These are phyloP conservation scores for Coelastrella sp. DNA, from an alignment of 139 green algal genomes.

Conservation along the genomic window DNA sequence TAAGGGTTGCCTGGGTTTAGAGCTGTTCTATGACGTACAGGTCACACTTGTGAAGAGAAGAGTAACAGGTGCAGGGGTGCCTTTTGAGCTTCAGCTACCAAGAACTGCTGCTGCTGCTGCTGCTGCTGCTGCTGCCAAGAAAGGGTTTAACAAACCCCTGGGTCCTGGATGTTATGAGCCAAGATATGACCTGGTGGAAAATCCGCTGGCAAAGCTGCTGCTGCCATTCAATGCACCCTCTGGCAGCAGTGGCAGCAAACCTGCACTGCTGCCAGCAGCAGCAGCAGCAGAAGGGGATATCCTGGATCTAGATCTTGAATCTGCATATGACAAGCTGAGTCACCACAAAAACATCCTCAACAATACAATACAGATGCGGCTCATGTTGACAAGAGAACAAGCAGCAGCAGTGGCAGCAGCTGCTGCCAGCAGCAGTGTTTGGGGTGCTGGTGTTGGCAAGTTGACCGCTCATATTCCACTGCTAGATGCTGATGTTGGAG, in stretches of 20 bases:
- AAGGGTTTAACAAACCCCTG: too few relatives aligned
- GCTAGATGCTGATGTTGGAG: constrained; percentile 20
- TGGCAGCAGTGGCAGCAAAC: constrained; percentile 35
- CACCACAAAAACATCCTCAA: neutral
- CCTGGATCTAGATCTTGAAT: constrained; percentile 2
- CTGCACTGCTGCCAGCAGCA: neutral
- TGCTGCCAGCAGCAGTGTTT: constrained; percentile 4
- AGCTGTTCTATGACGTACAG: constrained; percentile 34
- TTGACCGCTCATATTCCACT: constrained; percentile 9
- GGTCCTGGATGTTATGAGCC: constrained; percentile 30
- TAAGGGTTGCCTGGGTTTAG: neutral
- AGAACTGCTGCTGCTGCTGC: neutral
- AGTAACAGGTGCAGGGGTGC: constrained; percentile 31
- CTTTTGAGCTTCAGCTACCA: constrained; percentile 11
- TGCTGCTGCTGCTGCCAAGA: neutral
- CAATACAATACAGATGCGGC: neutral
- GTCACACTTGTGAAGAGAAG: constrained; percentile 10
- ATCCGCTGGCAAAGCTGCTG: neutral
- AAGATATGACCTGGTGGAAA: neutral
- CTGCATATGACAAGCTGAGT: neutral
- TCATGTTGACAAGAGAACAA: constrained; percentile 24
- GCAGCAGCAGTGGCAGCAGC: constrained; percentile 34
- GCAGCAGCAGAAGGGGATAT: constrained; percentile 22
- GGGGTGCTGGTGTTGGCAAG: neutral
- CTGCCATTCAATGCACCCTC: constrained; percentile 19